phyloP scores from a whole-genome alignment of 1,284 basidiomycete species.

The Sparassis latifolia region DNA sequence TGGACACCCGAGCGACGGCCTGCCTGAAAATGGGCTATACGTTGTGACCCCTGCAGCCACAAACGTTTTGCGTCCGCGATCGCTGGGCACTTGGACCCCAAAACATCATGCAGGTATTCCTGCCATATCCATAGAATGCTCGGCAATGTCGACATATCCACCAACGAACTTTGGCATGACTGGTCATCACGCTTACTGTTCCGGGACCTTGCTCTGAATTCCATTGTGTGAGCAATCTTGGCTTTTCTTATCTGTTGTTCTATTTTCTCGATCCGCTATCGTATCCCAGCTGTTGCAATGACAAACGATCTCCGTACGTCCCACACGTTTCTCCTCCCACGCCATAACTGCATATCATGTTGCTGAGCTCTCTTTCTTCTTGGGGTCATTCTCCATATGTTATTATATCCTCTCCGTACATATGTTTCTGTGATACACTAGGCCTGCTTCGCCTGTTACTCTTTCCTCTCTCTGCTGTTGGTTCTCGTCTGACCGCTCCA shows the following conservation, averaged over 20 bases:
- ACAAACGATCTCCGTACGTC: neutral
- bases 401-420: neutral
- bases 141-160: too few species aligned
- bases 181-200: neutral
- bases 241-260: neutral
- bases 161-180: neutral
- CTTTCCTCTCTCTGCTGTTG: neutral
- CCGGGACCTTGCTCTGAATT: neutral
- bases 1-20: conserved; percentile 18
- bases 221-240: neutral
- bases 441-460: neutral
- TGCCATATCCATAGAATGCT: too few species aligned
- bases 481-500: neutral
- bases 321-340: conserved; percentile 4
- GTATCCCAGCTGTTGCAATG: conserved; percentile 5
- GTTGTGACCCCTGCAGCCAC: too few species aligned
- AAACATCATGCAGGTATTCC: too few species aligned
- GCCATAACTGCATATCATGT: conserved; percentile 2
- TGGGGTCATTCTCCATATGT: conserved; percentile 1
- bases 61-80: too few species aligned
- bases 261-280: conserved; percentile 3
- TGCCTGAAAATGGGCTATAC: neutral
- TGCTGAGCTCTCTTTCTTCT: conserved; percentile 4
- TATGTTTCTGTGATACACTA: neutral
- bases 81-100: too few species aligned